These are phyloP conservation scores for Nakazawaea populi DNA, from an alignment of 805 yeast species.

Conservation along the genomic window DNA sequence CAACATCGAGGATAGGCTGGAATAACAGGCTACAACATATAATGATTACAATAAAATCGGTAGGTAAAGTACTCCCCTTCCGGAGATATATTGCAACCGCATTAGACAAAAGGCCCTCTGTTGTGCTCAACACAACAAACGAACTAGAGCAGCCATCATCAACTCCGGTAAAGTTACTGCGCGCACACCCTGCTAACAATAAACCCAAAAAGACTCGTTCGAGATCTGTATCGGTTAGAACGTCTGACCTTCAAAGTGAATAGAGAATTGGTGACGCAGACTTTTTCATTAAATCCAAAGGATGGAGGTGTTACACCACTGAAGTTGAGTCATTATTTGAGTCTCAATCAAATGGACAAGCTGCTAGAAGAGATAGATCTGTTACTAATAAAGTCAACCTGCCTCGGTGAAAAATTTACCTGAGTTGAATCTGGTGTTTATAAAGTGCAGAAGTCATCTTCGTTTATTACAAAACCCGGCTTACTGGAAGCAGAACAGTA, in stretches of 20 bases:
- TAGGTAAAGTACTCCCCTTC: not conserved
- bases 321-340: not conserved
- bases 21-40: not conserved
- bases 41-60: not conserved
- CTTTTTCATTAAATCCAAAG: not conserved
- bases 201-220: not conserved
- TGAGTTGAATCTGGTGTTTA: not conserved
- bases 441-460: not conserved
- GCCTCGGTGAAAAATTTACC: not conserved
- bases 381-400: not conserved
- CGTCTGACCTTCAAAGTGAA: not conserved
- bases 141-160: not conserved
- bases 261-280: not conserved
- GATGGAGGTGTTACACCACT: not conserved
- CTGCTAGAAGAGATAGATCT: not conserved
- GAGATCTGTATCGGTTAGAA: not conserved
- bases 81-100: not conserved
- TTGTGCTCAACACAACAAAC: not conserved
- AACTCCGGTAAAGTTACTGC: not conserved
- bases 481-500: not conserved
- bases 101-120: not conserved
- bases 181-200: not conserved
- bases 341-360: not conserved
- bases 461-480: not conserved
- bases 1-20: not conserved